Evolutionary conservation across 352 stramenopile genomes (phyloP).

Genomic region (Phytophthora cryptogea): DNA sequence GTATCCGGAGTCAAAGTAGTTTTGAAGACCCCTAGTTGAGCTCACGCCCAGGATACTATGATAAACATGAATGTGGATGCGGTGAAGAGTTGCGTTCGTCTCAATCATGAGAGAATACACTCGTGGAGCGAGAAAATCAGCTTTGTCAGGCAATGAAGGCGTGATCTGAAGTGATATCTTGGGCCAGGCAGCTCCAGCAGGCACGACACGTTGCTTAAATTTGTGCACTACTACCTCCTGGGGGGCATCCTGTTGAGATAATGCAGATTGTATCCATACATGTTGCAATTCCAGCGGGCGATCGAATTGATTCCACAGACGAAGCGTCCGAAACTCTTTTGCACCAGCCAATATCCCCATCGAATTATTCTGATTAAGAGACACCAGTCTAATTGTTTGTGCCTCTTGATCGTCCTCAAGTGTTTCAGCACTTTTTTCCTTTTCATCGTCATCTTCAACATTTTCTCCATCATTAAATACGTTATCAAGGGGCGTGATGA

Average conservation of each 20-base stretch:
- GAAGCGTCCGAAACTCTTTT: slow-evolving; percentile 24
- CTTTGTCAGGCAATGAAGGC: slow-evolving; percentile 8
- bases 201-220: slow-evolving; percentile 31
- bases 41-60: slow-evolving; percentile 39
- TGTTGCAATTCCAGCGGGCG: slow-evolving; percentile 44
- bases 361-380: slow-evolving; percentile 12
- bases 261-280: slow-evolving; percentile 38
- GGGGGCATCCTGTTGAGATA: background rate
- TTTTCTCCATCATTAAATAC: slow-evolving; percentile 21
- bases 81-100: slow-evolving; percentile 47
- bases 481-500: slow-evolving; percentile 28
- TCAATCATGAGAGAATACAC: slow-evolving; percentile 39
- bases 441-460: background rate
- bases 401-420: slow-evolving; percentile 1
- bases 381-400: slow-evolving; percentile 19
- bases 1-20: slow-evolving; percentile 28
- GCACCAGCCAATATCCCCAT: slow-evolving; percentile 27
- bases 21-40: slow-evolving; percentile 32
- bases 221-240: slow-evolving; percentile 37
- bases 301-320: slow-evolving; percentile 50
- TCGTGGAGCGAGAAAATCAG: slow-evolving; percentile 11
- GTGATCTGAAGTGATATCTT: slow-evolving; percentile 36
- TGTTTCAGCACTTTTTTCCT: slow-evolving; percentile 9
- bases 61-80: slow-evolving; percentile 40
- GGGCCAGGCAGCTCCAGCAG: slow-evolving; percentile 34